These are phyloP conservation scores for Adiantum capillusveneris DNA, from an alignment of 75 land plant species.

Conservation along the genomic window DNA sequence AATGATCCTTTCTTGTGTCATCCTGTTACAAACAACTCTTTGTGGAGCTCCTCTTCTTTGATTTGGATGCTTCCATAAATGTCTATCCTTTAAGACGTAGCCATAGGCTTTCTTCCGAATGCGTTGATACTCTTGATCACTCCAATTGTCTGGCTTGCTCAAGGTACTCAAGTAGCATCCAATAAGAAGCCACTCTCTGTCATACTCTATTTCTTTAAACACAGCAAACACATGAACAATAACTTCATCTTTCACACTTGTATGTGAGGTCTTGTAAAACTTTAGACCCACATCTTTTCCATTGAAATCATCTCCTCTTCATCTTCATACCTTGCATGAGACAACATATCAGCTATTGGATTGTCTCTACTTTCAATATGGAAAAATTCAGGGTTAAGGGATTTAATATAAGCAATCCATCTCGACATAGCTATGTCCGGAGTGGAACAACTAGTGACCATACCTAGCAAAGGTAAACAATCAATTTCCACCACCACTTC, in stretches of 20 bases:
- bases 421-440: slow-evolving; percentile 12
- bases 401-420: slow-evolving; percentile 10
- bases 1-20: background rate
- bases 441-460: slow-evolving; percentile 8
- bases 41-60: too few relatives aligned
- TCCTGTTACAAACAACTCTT: background rate
- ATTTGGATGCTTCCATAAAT: too few relatives aligned
- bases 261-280: background rate
- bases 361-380: slow-evolving; percentile 9
- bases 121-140: background rate
- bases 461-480: slow-evolving; percentile 9
- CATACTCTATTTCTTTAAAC: background rate
- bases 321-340: background rate
- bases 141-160: background rate
- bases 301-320: background rate
- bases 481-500: background rate
- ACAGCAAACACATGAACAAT: background rate
- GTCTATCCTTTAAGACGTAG: slow-evolving; percentile 1
- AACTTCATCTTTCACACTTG: too few relatives aligned
- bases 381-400: background rate
- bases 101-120: background rate
- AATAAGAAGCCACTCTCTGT: background rate
- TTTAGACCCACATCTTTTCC: background rate
- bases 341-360: slow-evolving; percentile 12
- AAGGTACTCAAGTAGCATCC: background rate